Evolutionary conservation across 108 stramenopile species (phyloP).

Genomic region (Bacterosira constricta): DNA sequence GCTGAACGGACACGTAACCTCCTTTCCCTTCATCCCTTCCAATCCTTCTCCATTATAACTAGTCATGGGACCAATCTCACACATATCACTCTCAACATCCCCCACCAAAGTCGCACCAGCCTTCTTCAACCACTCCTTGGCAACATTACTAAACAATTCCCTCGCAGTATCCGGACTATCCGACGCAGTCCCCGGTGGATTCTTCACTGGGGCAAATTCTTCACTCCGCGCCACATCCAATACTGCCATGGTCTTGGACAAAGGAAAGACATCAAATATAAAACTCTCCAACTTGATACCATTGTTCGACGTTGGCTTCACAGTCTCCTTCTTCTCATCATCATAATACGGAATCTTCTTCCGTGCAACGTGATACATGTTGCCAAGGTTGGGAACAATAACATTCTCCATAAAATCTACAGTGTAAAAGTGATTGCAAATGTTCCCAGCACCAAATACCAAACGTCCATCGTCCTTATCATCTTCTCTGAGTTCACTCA

Average conservation of each 20-base stretch:
- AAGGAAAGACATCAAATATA: slow-evolving; percentile 98
- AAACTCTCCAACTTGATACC: slow-evolving; percentile 99
- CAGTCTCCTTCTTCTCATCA: slow-evolving; percentile 54
- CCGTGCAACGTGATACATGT: slow-evolving; percentile 93
- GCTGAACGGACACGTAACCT: slow-evolving; percentile 69
- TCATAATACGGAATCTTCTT: slow-evolving; percentile 97
- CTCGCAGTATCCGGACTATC: slow-evolving; percentile 90
- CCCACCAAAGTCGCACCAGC: slow-evolving; percentile 71
- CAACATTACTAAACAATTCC: slow-evolving; percentile 61
- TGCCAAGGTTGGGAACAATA: slow-evolving; percentile 78
- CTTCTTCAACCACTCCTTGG: slow-evolving; percentile 66
- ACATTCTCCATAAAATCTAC: slow-evolving; percentile 85
- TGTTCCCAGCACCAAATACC: slow-evolving; percentile 95
- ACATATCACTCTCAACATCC: slow-evolving; percentile 49
- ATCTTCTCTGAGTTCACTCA: slow-evolving; percentile 66
- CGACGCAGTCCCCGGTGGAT: slow-evolving; percentile 70
- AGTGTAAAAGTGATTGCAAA: slow-evolving; percentile 98
- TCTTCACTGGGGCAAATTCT: slow-evolving; percentile 99
- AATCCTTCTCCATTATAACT: slow-evolving; percentile 85
- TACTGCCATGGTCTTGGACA: slow-evolving; percentile 85
- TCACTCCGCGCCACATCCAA: slow-evolving; percentile 87
- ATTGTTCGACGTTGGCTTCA: slow-evolving; percentile 74
- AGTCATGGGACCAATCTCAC: slow-evolving; percentile 79
- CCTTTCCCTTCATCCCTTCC: slow-evolving; percentile 61
- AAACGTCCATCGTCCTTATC: slow-evolving; percentile 69